Percentiles rank a stretch among this genome's conserved stretches.
These are phyloP conservation scores for Cystofilobasidium bisporidii DNA, from an alignment of 768 basidiomycete genomes.

Conservation along the genomic window DNA sequence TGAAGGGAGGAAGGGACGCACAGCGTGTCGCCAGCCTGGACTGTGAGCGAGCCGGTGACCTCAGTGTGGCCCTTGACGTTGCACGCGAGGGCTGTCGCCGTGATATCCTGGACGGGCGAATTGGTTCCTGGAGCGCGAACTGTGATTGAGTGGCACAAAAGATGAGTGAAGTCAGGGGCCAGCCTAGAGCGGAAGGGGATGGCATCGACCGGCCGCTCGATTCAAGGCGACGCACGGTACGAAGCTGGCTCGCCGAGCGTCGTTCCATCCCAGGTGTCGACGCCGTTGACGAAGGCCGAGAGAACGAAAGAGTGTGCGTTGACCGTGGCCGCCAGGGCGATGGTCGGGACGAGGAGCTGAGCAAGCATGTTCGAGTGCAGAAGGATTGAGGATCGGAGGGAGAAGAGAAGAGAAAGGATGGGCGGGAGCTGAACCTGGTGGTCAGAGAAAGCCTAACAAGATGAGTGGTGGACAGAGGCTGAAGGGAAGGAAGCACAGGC, in stretches of 20 bases:
- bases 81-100: background rate
- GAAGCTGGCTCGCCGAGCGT: background rate
- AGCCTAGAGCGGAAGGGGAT: no score
- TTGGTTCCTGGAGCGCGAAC: background rate
- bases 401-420: background rate
- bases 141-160: no score
- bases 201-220: no score
- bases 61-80: background rate
- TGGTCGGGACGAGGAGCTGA: background rate
- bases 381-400: no score
- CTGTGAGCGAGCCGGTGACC: background rate
- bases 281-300: background rate
- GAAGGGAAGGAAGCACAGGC: no score
- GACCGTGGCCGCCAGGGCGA: background rate
- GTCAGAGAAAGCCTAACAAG: no score
- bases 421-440: slow-evolving; percentile 4
- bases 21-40: background rate
- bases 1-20: background rate
- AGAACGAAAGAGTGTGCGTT: background rate
- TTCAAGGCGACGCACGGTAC: background rate
- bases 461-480: no score
- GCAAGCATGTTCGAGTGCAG: background rate
- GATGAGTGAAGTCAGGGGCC: no score
- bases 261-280: background rate
- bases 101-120: slow-evolving; percentile 1